Conservation (phyloP, 441 rosid genomes). For the Viola pubescens region DNA sequence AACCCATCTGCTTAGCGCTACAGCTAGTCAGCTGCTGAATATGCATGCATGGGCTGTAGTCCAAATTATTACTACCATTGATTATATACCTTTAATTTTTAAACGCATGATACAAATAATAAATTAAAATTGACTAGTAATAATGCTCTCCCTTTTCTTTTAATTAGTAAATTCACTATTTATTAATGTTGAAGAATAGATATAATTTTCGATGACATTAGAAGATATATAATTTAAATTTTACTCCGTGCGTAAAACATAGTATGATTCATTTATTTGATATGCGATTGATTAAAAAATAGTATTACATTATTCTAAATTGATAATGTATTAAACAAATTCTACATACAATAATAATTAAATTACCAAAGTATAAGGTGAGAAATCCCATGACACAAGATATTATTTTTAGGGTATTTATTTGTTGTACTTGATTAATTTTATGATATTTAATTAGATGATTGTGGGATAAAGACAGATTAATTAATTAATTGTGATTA, state of each 20-base stretch:
- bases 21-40: neutral
- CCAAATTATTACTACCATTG: neutral
- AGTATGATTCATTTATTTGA: too few species aligned
- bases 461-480: neutral
- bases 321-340: too few species aligned
- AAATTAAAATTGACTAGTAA: slow-evolving; percentile 5
- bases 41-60: slow-evolving; percentile 7
- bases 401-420: neutral
- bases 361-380: neutral
- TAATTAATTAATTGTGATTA: neutral
- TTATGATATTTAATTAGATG: neutral
- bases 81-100: neutral
- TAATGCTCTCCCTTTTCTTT: neutral
- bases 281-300: too few species aligned
- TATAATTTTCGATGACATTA: too few species aligned
- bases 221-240: too few species aligned
- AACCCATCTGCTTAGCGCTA: slow-evolving; percentile 12
- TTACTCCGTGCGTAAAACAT: neutral
- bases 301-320: too few species aligned
- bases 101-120: neutral
- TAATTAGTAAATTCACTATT: neutral
- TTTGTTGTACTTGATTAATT: neutral
- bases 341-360: neutral
- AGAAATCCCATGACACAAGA: slow-evolving; percentile 6
- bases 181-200: neutral